These are phyloP conservation scores for Fusarium fujikuroi DNA, from an alignment of 2,329 filamentous ascomycete species.

Conservation along the genomic window DNA sequence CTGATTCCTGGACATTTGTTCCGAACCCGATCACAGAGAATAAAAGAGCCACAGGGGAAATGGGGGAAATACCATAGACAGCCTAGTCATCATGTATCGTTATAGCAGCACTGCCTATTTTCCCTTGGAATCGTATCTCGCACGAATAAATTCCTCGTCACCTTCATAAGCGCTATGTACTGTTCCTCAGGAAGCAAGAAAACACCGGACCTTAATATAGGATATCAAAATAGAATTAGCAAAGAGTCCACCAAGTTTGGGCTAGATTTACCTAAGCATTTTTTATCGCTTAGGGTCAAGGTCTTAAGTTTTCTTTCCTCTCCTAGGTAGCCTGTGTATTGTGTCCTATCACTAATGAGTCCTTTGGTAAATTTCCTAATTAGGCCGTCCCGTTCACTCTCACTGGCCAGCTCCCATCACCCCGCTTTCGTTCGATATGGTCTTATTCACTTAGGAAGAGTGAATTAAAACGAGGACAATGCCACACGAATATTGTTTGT, in stretches of 20 bases:
- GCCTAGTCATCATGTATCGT: not conserved
- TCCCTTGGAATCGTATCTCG: not conserved
- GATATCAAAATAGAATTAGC: not conserved
- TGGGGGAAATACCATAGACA: not conserved
- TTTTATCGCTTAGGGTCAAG: not conserved
- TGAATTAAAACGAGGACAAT: conserved; percentile 13
- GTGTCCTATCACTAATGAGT: not conserved
- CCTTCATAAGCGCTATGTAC: not conserved
- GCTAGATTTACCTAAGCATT: not conserved
- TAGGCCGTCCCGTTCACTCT: conserved; percentile 40
- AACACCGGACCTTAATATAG: not conserved
- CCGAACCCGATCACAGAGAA: not conserved
- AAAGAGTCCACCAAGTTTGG: not conserved
- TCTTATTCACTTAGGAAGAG: conserved; percentile 1
- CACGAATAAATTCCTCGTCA: not conserved
- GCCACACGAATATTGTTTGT: conserved; percentile 1
- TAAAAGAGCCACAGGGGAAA: not conserved
- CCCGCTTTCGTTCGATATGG: conserved; percentile 30
- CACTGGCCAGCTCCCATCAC: conserved; percentile 44
- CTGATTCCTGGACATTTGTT: not conserved
- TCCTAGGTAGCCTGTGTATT: not conserved
- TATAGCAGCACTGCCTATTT: not conserved
- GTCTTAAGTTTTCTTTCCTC: not conserved
- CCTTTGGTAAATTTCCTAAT: conserved; percentile 44
- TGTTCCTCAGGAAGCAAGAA: not conserved